These are phyloP conservation scores for Xylariaceae sp. DNA, from an alignment of 2,329 filamentous ascomycete genomes.

Conservation along the genomic window DNA sequence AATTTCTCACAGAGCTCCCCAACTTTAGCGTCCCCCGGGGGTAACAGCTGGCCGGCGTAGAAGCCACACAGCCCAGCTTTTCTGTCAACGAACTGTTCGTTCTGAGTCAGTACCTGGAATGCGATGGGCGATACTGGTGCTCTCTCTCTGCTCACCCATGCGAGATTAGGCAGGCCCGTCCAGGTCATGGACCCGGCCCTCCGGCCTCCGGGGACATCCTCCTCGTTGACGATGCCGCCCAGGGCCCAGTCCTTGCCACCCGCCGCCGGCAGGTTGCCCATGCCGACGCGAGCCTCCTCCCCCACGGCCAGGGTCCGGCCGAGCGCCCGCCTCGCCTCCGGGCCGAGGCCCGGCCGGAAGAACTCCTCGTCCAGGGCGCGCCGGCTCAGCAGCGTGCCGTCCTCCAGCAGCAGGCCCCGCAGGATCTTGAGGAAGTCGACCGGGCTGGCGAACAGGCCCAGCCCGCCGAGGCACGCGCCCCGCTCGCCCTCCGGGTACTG, in stretches of 20 bases:
- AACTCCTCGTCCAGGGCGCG: slow-evolving; percentile 10
- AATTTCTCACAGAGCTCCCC: slow-evolving; percentile 9
- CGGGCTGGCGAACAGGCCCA: slow-evolving; percentile 12
- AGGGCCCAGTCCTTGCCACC: slow-evolving; percentile 10
- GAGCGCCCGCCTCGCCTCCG: slow-evolving; percentile 10
- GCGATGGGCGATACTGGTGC: not conserved
- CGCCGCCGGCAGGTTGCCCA: slow-evolving; percentile 11
- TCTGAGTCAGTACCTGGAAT: slow-evolving; percentile 5
- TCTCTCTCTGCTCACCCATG: slow-evolving; percentile 9
- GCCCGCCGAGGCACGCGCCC: slow-evolving; percentile 12
- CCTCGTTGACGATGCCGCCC: slow-evolving; percentile 14
- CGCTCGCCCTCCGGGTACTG: slow-evolving; percentile 12
- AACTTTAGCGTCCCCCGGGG: slow-evolving; percentile 9
- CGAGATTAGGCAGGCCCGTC: slow-evolving; percentile 12
- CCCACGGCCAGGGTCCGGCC: slow-evolving; percentile 3
- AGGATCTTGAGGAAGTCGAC: slow-evolving; percentile 12
- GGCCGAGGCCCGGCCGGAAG: slow-evolving; percentile 11
- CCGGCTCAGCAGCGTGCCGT: slow-evolving; percentile 6
- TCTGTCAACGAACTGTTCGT: slow-evolving; percentile 11
- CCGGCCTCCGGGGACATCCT: slow-evolving; percentile 12
- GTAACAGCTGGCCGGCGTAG: slow-evolving; percentile 13
- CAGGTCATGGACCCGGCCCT: slow-evolving; percentile 14
- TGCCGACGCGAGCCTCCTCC: slow-evolving; percentile 8
- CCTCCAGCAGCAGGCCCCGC: slow-evolving; percentile 7
- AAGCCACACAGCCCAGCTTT: slow-evolving; percentile 11